Base-by-base conservation (phyloP, 2,329 filamentous ascomycete species). In the Aspergillus brasiliensis region DNA sequence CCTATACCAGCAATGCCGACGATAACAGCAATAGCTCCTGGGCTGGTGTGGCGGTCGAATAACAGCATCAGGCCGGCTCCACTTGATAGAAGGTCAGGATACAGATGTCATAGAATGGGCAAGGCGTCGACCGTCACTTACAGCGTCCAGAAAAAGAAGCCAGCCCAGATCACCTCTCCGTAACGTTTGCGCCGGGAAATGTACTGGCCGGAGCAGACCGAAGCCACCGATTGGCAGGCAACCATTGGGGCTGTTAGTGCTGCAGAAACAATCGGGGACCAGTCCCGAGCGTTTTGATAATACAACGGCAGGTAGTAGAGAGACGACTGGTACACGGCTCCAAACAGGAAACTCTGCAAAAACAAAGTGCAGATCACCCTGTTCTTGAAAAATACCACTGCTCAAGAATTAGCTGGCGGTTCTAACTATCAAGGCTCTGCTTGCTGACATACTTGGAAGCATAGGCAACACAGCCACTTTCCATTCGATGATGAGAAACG, bases 231-330 rank as follows among this genome's bases (percentile, higher is more conserved):
- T 23, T 87, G 83, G 7, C 74, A 72, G 17, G 75, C 71, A 8
- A 85, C 79, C 62, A 87, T 74, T 0, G 83, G 80, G 8, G 83
- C 74, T 2, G 80, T 81, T 28, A 86, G 72, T 7, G 77, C 76
- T 1, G 85, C 86, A 3, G 85, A 85, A 11, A 75, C 73, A 13
- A 82, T 68, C 0, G 80, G 75, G 3, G 74, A 75, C 67, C 75
- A 76, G 27, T 76, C 74, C 23, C 80, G 78, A 3, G 81, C 84
- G 58, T 87, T 87, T 64, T 88, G 85, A 47, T 85, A 84, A 70
- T 86, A 89, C 0, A 88, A 74, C 1, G 86, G 86, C 5, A 88
- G 70, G 65, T 85, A 88, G 71, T 87, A 88, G 1, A 88, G 73
- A 58, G 82, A 82, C 2, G 81, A 77, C 64, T 87, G 86, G 65